Base-by-base conservation (phyloP, 768 basidiomycete genomes). In the Trametes cubensis region DNA sequence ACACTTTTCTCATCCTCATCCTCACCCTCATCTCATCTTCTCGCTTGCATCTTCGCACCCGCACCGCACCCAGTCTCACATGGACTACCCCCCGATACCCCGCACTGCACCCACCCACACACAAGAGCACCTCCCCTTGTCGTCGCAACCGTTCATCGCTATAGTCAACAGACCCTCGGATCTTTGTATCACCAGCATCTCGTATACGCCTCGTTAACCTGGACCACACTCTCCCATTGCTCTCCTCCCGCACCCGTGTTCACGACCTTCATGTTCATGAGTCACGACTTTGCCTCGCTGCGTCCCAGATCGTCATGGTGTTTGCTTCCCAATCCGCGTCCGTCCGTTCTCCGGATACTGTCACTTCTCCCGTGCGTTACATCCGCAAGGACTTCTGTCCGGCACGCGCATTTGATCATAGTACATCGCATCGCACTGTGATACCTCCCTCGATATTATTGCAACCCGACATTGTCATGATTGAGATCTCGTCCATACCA, bases 151-250 rank as follows among this genome's bases (percentile, higher is more conserved):
- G 56, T 49, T 60, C 53, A 52, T 64, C 63, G 58, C 63, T 64
- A 63, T 42, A 40, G 38, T 20, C 28, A n/a, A 20, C 10, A 20
- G n/a, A 44, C 40, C 8, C 55, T 41, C 26, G 63, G 63, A 60
- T 60, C 58, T 14, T 50, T 64, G 63, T 64, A 64, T 64, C 58
- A 64, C 48, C 63, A 64, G 63, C 58, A 47, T 64, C 58, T 60
- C 54, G 14, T 38, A 34, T 30, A 21, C 21, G 25, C 28, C 60
- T 61, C 46, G 18, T 34, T 47, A 7, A 40, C 52, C 52, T 34
- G 60, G 47, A 54, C 39, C 60, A 20, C 7, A 23, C 39, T 45
- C 21, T 42, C 17, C 45, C 34, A 11, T 54, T 53, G 53, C 53
- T 55, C 53, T 44, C n/a, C 4, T 51, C 47, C 18, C 23, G 28